Conservation (phyloP, 2,329 filamentous ascomycete genomes). For the Cladosporium sp. region DNA sequence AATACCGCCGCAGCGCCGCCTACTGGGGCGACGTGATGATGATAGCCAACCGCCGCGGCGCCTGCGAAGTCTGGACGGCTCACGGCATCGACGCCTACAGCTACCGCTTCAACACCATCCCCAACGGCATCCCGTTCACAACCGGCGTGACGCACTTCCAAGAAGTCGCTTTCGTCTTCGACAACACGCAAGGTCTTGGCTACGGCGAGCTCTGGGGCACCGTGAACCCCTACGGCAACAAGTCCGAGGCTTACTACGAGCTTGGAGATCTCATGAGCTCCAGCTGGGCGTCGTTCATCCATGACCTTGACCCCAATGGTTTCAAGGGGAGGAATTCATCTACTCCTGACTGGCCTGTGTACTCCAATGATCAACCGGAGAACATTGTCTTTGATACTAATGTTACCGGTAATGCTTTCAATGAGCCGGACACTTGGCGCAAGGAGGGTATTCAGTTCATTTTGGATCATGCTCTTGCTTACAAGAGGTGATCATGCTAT, state of each 20-base stretch:
- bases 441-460: conserved; percentile 43
- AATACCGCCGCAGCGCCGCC: conserved; percentile 53
- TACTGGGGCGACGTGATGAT: conserved; percentile 54
- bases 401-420: conserved; percentile 27
- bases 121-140: conserved; percentile 40
- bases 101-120: conserved; percentile 59
- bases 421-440: conserved; percentile 43
- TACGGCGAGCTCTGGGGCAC: conserved; percentile 33
- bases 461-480: conserved; percentile 25
- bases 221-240: conserved; percentile 32
- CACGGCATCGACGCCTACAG: conserved; percentile 51
- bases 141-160: conserved; percentile 53
- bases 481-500: conserved; percentile 10
- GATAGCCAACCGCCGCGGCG: conserved; percentile 53
- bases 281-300: conserved; percentile 44
- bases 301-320: conserved; percentile 37
- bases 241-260: conserved; percentile 34
- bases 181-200: conserved; percentile 41
- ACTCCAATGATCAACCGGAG: conserved; percentile 32
- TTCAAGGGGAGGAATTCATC: conserved; percentile 20
- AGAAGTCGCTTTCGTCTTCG: conserved; percentile 46
- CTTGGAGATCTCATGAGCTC: conserved; percentile 42
- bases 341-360: conserved; percentile 37
- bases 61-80: conserved; percentile 49
- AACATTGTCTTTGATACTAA: conserved; percentile 48